Evolutionary conservation across 768 basidiomycete genomes (phyloP), one percentile per base, ranked within the genome.

Genomic region (Ramaria rubella): DNA sequence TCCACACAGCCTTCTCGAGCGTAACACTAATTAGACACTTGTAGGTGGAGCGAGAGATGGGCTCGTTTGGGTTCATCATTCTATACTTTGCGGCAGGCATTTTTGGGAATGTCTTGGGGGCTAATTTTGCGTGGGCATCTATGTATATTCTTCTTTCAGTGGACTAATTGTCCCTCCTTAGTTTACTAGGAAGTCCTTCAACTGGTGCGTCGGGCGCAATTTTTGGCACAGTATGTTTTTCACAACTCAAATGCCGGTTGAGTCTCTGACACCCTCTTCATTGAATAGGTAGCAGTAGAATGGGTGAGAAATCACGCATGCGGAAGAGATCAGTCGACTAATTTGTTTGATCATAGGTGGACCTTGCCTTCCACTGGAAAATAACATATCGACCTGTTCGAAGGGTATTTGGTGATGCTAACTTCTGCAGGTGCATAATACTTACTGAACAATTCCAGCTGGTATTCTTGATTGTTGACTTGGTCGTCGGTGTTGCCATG

Each of bases 161-260:
- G 43, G 46, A 44, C 23, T 50, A 17, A 52, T 38, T 29, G 40
- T 54, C 43, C 34, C 3, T n/a, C n/a, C 9, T 4, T 34, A 54
- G 52, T 2, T 73, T 95, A 12, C 87, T 94, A 3, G 94, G 93
- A 7, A 72, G 86, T 19, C 94, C 95, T 0, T 92, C 90, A 12
- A 79, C 93, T 11, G 95, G 95, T 43, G 96, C 95, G 2, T 90
- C 86, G 61, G 95, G 95, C 5, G 92, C 94, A 1, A 87, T 97
- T 55, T 94, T 95, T 57, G 92, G 90, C 15, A 90, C 87, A 2
- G 88, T 89, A 67, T 57, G 79, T 68, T 30, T 6, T 29, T 21
- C 19, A 49, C 24, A n/a, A n/a, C n/a, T n/a, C n/a, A 27, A n/a
- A 33, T 19, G 11, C 21, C 29, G 43, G 14, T 12, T 40, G 31